Evolutionary conservation across 345 rosid species (phyloP).

Genomic region (Nephelium lappaceum): DNA sequence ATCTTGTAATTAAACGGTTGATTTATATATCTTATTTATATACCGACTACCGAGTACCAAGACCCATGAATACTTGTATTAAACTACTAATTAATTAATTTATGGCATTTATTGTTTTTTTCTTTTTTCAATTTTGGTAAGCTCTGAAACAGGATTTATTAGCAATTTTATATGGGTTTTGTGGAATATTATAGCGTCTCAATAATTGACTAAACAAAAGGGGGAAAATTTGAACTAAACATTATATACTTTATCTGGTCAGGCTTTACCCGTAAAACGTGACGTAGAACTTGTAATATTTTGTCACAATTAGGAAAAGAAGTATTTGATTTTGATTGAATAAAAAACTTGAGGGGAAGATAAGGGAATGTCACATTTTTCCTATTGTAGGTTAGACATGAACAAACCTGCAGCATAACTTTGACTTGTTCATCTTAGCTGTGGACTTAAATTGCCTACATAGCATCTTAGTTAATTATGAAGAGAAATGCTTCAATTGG

Average conservation of each 20-base stretch:
- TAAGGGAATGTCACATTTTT: not conserved
- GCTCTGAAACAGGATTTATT: not conserved
- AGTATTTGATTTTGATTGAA: not conserved
- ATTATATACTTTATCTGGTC: not conserved
- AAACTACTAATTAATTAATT: not conserved
- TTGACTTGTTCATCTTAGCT: not conserved
- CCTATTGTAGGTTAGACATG: constrained; percentile 7
- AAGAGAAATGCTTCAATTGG: not conserved
- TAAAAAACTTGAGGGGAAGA: not conserved
- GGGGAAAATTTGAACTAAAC: not conserved
- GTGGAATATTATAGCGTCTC: too few species aligned
- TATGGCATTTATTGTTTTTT: not conserved
- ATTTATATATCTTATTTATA: too few species aligned
- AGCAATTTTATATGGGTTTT: not conserved
- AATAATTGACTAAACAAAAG: not conserved
- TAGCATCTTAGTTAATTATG: not conserved
- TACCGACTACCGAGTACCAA: not conserved
- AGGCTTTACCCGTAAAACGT: not conserved
- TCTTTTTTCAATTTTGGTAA: not conserved
- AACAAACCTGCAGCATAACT: not conserved
- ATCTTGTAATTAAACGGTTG: too few species aligned
- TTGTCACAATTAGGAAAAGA: not conserved
- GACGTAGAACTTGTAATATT: not conserved
- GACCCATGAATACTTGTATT: not conserved
- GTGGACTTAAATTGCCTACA: not conserved